A percentile compares a stretch with the other conserved stretches of the same genome.
Conservation (phyloP, 768 basidiomycete species). For the Lactifluus piperatus region DNA sequence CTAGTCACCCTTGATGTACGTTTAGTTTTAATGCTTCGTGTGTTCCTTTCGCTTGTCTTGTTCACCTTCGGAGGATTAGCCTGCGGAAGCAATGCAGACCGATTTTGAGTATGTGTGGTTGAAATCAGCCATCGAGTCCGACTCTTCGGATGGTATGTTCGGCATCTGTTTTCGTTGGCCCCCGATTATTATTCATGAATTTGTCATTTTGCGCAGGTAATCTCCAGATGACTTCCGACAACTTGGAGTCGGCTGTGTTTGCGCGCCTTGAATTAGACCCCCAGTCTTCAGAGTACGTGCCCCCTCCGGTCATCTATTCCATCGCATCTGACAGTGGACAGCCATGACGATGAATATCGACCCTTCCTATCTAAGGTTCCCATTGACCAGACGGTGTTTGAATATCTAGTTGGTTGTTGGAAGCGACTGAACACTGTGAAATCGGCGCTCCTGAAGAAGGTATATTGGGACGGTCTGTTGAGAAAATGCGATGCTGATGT, state of each 20-base stretch:
- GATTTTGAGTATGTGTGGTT: slow-evolving; percentile 19
- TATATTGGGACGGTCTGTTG: slow-evolving; percentile 22
- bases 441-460: slow-evolving; percentile 55
- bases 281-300: slow-evolving; percentile 8
- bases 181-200: neutral
- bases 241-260: slow-evolving; percentile 19
- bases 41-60: neutral
- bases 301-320: slow-evolving; percentile 10
- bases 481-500: neutral
- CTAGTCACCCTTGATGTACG: slow-evolving; percentile 74
- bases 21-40: slow-evolving; percentile 7
- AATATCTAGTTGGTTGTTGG: slow-evolving; percentile 90
- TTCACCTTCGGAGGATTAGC: slow-evolving; percentile 12
- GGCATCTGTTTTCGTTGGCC: neutral
- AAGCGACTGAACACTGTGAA: slow-evolving; percentile 63
- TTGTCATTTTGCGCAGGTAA: neutral
- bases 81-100: slow-evolving; percentile 13
- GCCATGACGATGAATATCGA: slow-evolving; percentile 68
- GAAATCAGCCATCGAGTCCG: slow-evolving; percentile 16
- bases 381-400: slow-evolving; percentile 68
- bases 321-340: slow-evolving; percentile 23
- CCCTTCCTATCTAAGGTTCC: slow-evolving; percentile 72
- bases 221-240: slow-evolving; percentile 13
- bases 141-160: neutral
- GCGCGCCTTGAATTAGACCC: slow-evolving; percentile 17